Evolutionary conservation across 768 basidiomycete species (phyloP).

Genomic region (Pulveroboletus sp.): DNA sequence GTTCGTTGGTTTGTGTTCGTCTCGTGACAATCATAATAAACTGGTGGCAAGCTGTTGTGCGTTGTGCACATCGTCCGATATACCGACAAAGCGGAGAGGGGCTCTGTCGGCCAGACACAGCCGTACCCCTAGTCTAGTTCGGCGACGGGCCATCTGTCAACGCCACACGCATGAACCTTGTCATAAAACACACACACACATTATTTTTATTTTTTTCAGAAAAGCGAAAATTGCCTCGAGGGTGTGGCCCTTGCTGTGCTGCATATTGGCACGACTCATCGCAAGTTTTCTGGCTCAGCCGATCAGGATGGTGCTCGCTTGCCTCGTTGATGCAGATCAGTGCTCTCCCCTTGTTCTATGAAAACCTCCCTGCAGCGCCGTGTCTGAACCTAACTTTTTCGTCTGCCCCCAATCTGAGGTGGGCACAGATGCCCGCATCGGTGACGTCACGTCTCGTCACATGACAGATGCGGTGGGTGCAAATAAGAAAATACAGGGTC

Average conservation of each 20-base stretch:
- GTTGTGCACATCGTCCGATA: slow-evolving; percentile 14
- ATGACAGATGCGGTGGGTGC: slow-evolving; percentile 14
- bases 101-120: not conserved
- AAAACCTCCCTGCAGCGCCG: slow-evolving; percentile 13
- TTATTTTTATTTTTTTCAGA: no score
- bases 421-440: not conserved
- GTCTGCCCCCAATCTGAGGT: not conserved
- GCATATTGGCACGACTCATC: no score
- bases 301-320: slow-evolving; percentile 3
- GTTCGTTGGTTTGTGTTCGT: slow-evolving; percentile 8
- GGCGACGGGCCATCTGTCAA: slow-evolving; percentile 17
- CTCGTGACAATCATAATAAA: not conserved
- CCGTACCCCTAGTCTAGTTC: slow-evolving; percentile 10
- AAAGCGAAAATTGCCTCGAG: slow-evolving; percentile 15
- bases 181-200: slow-evolving; percentile 1
- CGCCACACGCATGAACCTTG: slow-evolving; percentile 29
- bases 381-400: slow-evolving; percentile 26
- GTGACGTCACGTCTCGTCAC: slow-evolving; percentile 25
- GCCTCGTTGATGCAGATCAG: slow-evolving; percentile 3
- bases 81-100: not conserved
- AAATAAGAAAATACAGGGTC: slow-evolving; percentile 18
- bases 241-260: slow-evolving; percentile 11
- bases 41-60: not conserved
- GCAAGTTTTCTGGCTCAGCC: slow-evolving; percentile 6
- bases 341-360: slow-evolving; percentile 9